Conservation (phyloP, 805 yeast genomes). For the Wickerhamiella allomyrinae region DNA sequence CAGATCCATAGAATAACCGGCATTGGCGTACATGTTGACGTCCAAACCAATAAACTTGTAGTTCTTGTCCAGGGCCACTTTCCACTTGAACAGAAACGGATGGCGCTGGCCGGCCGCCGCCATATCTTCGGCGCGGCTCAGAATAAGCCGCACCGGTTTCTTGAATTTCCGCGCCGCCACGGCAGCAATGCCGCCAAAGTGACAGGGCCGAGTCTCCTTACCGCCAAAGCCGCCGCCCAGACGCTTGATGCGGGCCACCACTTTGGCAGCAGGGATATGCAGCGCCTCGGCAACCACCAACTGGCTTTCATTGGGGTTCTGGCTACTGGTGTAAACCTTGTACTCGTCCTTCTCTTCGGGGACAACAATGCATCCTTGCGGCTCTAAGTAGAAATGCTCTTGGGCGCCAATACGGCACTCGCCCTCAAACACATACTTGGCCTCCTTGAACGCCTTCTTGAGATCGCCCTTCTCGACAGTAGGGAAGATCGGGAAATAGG, state of each 20-base stretch:
- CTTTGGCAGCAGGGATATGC: slow-evolving; percentile 30
- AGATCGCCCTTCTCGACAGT: slow-evolving; percentile 29
- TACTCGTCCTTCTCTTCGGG: slow-evolving; percentile 34
- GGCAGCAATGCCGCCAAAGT: slow-evolving; percentile 28
- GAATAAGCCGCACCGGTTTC: slow-evolving; percentile 30
- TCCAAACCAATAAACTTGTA: slow-evolving; percentile 30
- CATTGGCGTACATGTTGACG: slow-evolving; percentile 31
- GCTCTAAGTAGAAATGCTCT: slow-evolving; percentile 36
- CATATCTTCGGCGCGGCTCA: slow-evolving; percentile 34
- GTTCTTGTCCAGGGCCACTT: slow-evolving; percentile 30
- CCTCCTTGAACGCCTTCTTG: slow-evolving; percentile 25
- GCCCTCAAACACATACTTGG: slow-evolving; percentile 28
- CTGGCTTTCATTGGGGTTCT: slow-evolving; percentile 34
- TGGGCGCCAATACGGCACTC: slow-evolving; percentile 32
- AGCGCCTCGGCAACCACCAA: slow-evolving; percentile 30
- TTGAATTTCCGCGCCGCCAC: slow-evolving; percentile 32
- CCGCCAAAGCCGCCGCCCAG: slow-evolving; percentile 41
- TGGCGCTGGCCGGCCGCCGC: slow-evolving; percentile 34
- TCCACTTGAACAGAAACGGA: slow-evolving; percentile 33
- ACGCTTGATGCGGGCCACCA: slow-evolving; percentile 31
- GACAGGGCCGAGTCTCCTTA: slow-evolving; percentile 32
- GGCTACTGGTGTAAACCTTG: slow-evolving; percentile 32
- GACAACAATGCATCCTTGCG: slow-evolving; percentile 31
- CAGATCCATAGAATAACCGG: slow-evolving; percentile 36
- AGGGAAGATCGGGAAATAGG: slow-evolving; percentile 28